Evolutionary conservation across 169 alveolate genomes (phyloP).

Genomic region (Amoebophrya sp.): DNA sequence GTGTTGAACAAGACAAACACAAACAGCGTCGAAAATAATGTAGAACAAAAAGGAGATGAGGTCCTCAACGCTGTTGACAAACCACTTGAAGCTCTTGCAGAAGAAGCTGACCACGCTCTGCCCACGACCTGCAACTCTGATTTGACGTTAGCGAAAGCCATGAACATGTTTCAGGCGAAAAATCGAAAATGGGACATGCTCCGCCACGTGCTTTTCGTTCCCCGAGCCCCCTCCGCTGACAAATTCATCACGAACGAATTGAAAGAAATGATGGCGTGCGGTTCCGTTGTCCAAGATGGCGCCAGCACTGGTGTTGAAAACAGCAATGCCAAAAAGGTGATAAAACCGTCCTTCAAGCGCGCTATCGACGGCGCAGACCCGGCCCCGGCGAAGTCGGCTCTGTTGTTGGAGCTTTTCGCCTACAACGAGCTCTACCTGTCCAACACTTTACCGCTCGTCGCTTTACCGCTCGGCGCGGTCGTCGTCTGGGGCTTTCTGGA

Average conservation of each 20-base stretch:
- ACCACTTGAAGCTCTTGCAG: too few species aligned
- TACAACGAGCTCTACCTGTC: neutral
- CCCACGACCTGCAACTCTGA: neutral
- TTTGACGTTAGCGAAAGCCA: neutral
- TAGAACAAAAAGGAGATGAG: too few species aligned
- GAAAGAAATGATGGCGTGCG: too few species aligned
- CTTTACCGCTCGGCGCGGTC: neutral
- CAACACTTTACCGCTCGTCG: neutral
- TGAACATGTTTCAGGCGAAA: neutral
- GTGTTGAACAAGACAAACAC: neutral
- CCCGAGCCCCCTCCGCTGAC: neutral
- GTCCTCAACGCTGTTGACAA: too few species aligned
- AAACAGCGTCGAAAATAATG: too few species aligned
- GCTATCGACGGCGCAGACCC: neutral
- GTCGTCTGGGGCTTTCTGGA: constrained; percentile 17
- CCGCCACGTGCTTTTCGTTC: neutral
- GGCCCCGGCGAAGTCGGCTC: neutral
- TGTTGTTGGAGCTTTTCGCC: neutral
- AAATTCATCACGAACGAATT: neutral
- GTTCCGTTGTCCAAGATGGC: too few species aligned
- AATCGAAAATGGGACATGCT: constrained; percentile 2
- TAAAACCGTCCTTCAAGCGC: neutral
- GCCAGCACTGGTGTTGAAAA: too few species aligned
- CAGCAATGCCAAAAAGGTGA: neutral
- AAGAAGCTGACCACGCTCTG: neutral